Evolutionary conservation across 176 grass and related monocot genomes (phyloP).

Genomic region (Tuctoria greenei): DNA sequence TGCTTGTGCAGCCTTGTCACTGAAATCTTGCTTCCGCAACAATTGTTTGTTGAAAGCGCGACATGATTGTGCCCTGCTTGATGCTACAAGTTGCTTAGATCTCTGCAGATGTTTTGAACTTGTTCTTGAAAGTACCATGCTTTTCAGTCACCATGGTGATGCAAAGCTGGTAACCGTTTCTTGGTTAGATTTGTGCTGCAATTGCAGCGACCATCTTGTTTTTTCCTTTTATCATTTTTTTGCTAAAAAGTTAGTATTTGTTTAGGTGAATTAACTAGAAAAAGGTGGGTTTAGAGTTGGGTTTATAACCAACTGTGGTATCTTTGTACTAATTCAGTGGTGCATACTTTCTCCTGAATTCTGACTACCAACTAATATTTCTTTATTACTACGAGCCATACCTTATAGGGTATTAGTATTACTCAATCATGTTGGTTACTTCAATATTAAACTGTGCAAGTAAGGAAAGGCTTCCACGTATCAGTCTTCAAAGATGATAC

Average conservation of each 20-base stretch:
- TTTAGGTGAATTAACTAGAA: neutral
- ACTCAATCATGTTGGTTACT: neutral
- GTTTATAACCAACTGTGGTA: neutral
- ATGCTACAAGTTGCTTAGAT: neutral
- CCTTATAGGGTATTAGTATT: neutral
- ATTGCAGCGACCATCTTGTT: neutral
- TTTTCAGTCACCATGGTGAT: neutral
- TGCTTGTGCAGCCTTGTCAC: neutral
- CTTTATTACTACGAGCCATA: slow-evolving; percentile 2
- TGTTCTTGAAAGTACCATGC: neutral
- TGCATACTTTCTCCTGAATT: slow-evolving; percentile 3
- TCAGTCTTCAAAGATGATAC: neutral
- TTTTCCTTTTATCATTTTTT: neutral
- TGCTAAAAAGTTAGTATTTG: neutral
- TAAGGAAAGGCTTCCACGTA: neutral
- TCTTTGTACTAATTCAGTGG: neutral
- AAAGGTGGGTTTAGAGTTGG: neutral
- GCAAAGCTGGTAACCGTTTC: neutral
- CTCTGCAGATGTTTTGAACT: neutral
- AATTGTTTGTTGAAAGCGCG: neutral
- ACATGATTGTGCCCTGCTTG: neutral
- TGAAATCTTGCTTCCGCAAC: neutral
- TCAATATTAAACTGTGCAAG: neutral
- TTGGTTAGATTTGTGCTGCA: neutral
- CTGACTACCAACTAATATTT: neutral